Evolutionary conservation across 2,329 filamentous ascomycete species (phyloP).

Genomic region (Monosporascus sp.): DNA sequence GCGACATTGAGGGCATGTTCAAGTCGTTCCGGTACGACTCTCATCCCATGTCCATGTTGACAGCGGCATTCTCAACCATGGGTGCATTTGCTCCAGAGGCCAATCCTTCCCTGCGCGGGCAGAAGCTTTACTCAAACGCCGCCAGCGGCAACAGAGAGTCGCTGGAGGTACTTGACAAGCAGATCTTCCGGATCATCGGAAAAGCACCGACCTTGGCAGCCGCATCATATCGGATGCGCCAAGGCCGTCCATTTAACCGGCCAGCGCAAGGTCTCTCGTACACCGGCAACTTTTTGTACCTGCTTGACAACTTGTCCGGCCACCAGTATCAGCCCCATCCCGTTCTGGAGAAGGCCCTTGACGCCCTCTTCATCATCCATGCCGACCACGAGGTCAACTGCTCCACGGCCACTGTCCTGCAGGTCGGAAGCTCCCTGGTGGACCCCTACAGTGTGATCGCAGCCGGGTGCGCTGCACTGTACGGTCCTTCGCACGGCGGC

Average conservation of each 20-base stretch:
- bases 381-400: slow-evolving; percentile 56
- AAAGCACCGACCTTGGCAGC: slow-evolving; percentile 47
- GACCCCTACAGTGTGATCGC: slow-evolving; percentile 51
- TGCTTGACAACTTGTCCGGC: slow-evolving; percentile 46
- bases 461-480: slow-evolving; percentile 46
- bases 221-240: slow-evolving; percentile 47
- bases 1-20: slow-evolving; percentile 44
- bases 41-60: slow-evolving; percentile 48
- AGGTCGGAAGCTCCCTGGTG: slow-evolving; percentile 50
- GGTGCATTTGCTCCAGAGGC: slow-evolving; percentile 45
- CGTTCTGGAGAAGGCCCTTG: slow-evolving; percentile 44
- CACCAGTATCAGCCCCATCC: slow-evolving; percentile 43
- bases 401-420: slow-evolving; percentile 50
- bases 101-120: slow-evolving; percentile 44
- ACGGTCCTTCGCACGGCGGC: slow-evolving; percentile 55
- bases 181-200: slow-evolving; percentile 47
- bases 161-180: slow-evolving; percentile 42
- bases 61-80: slow-evolving; percentile 43
- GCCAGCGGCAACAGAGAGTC: slow-evolving; percentile 35
- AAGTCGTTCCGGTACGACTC: slow-evolving; percentile 47
- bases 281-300: slow-evolving; percentile 50
- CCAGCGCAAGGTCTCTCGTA: slow-evolving; percentile 43
- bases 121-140: slow-evolving; percentile 44
- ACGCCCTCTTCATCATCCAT: slow-evolving; percentile 50
- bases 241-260: slow-evolving; percentile 45